A percentile compares a stretch with the other conserved stretches of the same genome.
These are phyloP conservation scores for Talaromyces sp. DNA, from an alignment of 2,329 filamentous ascomycete genomes.

Conservation along the genomic window DNA sequence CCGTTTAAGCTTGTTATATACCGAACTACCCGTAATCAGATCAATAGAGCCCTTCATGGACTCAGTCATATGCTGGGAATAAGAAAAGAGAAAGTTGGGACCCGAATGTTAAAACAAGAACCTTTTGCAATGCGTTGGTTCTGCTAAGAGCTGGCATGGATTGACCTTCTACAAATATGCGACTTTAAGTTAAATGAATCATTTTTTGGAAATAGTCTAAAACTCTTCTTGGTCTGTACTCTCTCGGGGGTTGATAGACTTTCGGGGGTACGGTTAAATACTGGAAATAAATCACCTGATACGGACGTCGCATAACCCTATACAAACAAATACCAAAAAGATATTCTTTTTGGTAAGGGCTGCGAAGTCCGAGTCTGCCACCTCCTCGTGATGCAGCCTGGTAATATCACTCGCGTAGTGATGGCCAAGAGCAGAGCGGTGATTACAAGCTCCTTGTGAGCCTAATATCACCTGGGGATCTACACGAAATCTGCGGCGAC, in stretches of 20 bases:
- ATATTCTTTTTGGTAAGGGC: not conserved
- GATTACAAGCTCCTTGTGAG: conserved; percentile 1
- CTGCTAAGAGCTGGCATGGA: too few relatives aligned
- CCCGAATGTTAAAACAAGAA: too few relatives aligned
- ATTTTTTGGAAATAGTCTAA: too few relatives aligned
- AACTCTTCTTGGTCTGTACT: too few relatives aligned
- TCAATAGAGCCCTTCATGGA: not conserved
- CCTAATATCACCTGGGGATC: conserved; percentile 1
- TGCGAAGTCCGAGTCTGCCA: conserved; percentile 16
- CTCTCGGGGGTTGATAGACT: too few relatives aligned
- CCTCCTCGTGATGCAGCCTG: conserved; percentile 18
- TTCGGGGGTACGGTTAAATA: too few relatives aligned
- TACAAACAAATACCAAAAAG: too few relatives aligned
- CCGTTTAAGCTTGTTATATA: not conserved
- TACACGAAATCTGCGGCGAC: not conserved
- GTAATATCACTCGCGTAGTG: conserved; percentile 12
- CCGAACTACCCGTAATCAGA: not conserved
- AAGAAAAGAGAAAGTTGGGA: not conserved
- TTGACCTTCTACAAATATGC: too few relatives aligned
- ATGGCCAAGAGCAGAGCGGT: conserved; percentile 9
- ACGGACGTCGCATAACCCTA: too few relatives aligned
- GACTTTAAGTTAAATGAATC: too few relatives aligned
- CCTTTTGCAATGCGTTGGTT: too few relatives aligned
- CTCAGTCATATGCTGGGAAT: not conserved
- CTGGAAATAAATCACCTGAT: too few relatives aligned